Evolutionary conservation across 345 rosid genomes (phyloP).

Genomic region (Camelina hispida): DNA sequence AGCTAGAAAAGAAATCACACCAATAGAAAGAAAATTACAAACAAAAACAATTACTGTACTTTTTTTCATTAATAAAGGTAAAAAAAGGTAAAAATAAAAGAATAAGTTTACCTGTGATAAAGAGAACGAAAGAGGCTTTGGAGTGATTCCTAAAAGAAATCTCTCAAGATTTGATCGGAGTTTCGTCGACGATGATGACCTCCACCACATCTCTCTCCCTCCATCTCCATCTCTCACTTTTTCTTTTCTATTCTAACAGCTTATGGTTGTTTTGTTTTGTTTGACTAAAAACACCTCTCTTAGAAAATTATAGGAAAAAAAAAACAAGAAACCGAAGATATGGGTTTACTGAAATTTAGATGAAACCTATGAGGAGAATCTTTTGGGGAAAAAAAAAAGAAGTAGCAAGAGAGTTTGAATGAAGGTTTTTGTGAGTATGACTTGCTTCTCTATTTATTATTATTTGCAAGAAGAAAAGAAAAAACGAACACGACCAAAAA

Average conservation of each 20-base stretch:
- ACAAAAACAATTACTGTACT: neutral
- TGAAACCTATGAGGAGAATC: neutral
- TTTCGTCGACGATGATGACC: conserved; percentile 33
- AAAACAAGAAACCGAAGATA: neutral
- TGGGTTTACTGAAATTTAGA: neutral
- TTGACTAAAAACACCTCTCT: neutral
- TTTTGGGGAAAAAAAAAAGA: neutral
- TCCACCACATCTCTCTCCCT: conserved; percentile 38
- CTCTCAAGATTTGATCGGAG: conserved; percentile 48
- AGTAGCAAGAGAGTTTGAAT: conserved; percentile 7
- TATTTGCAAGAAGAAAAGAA: neutral
- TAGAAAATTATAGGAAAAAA: neutral
- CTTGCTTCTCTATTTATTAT: conserved; percentile 32
- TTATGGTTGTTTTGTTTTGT: neutral
- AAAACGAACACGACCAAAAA: conserved; percentile 31
- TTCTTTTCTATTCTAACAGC: neutral
- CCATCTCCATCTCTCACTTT: neutral
- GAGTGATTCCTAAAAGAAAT: conserved; percentile 58
- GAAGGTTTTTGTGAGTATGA: conserved; percentile 15
- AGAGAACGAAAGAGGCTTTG: conserved; percentile 53
- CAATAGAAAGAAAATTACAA: neutral
- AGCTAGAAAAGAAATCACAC: neutral
- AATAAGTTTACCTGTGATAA: conserved; percentile 49
- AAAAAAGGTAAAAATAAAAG: neutral
- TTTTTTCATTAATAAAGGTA: neutral